Evolutionary conservation across 1,284 basidiomycete species (phyloP), one percentile per base, ranked within the genome.

Genomic region (Flammula alnicola): DNA sequence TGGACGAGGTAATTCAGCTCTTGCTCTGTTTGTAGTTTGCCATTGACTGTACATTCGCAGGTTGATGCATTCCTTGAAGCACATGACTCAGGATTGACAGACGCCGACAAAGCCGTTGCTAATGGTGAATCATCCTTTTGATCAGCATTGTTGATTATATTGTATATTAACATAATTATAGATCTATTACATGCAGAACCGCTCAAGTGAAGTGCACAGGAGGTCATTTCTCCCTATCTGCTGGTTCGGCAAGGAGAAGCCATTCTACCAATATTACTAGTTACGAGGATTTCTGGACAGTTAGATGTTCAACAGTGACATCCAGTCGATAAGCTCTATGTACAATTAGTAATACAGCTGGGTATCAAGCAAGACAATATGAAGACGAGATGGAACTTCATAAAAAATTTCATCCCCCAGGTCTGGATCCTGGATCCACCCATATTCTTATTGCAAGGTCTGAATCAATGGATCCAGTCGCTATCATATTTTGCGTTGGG

Each of bases 1-100:
- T 96, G 83, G 91, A 95, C 59, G 93, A 96, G 77, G 90, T 88
- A 49, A 49, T 11, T 49, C 12, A 16, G 5, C 20, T 11, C 20
- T 12, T 12, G 8, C 23, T 35, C 10, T 36, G 22, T 14, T 20
- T n/a, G 11, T 3, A 17, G 12, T 46, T 20, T 49, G 5, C 25
- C 19, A 5, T 39, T 37, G 11, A 14, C 36, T 42, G 27, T 12
- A 23, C 26, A 29, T 49, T 35, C 46, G 40, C 55, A 86, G 83
- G 91, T 93, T 46, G 93, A 96, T 65, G 93, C 93, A 2, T 95
- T 95, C 78, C 74, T 96, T 44, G 93, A 95, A 63, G 93, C 86
- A 10, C 86, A 95, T 64, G 93, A 94, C 71, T 86, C 86, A 20
- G 92, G 92, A 2, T 73, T 95, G 44, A 87, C 88, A 16, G 91